Evolutionary conservation across 2,329 filamentous ascomycete genomes (phyloP).

Genomic region (Ceratocystis ficicola): DNA sequence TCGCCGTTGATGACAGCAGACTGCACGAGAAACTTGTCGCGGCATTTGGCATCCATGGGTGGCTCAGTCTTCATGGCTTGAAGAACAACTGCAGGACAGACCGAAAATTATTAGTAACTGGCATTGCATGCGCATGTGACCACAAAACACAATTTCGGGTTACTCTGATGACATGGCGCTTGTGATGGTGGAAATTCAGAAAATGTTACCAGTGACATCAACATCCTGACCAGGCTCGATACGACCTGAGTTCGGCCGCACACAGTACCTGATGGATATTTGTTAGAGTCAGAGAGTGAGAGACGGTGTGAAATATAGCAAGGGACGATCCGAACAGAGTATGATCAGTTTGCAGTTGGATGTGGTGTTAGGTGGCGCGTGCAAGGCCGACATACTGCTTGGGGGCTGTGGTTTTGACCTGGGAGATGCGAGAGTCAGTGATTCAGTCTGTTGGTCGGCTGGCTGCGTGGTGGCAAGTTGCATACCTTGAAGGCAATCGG

Average conservation of each 20-base stretch:
- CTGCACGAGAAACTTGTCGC: conserved; percentile 96
- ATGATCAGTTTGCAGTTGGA: neutral
- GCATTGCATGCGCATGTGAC: conserved; percentile 25
- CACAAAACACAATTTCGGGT: neutral
- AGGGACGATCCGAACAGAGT: conserved; percentile 9
- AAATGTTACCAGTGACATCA: conserved; percentile 70
- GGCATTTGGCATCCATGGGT: conserved; percentile 72
- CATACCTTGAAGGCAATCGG: conserved; percentile 60
- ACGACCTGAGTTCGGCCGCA: conserved; percentile 89
- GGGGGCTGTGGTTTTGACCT: conserved; percentile 98
- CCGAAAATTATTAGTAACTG: neutral
- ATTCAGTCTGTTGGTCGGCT: neutral
- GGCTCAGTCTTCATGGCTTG: conserved; percentile 98
- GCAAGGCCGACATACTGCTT: conserved; percentile 63
- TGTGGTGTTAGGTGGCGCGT: neutral
- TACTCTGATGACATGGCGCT: neutral
- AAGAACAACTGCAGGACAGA: conserved; percentile 56
- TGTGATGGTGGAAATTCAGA: conserved; percentile 2
- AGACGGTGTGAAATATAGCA: neutral
- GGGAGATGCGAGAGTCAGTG: neutral
- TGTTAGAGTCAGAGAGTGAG: neutral
- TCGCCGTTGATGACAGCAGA: conserved; percentile 73
- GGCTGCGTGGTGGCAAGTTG: neutral
- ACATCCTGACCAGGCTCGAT: conserved; percentile 84
- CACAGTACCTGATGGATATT: conserved; percentile 64